Percentiles rank a stretch among this genome's conserved stretches.
These are phyloP conservation scores for Suillus brevipes DNA, from an alignment of 768 basidiomycete genomes.

Conservation along the genomic window DNA sequence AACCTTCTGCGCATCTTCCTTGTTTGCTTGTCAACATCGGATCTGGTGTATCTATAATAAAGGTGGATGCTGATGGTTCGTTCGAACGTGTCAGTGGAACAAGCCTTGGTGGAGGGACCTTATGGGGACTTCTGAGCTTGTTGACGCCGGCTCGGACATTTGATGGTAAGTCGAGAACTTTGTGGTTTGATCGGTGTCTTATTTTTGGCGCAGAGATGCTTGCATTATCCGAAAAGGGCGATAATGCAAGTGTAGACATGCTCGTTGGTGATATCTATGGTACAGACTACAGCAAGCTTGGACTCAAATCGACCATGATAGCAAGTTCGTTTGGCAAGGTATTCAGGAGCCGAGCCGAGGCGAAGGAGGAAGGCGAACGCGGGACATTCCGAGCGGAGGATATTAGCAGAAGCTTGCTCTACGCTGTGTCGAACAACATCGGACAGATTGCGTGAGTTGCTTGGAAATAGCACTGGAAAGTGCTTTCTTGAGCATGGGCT, in stretches of 20 bases:
- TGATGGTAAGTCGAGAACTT: conserved; percentile 70
- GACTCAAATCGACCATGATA: conserved; percentile 96
- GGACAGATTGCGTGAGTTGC: conserved; percentile 96
- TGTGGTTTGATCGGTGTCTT: conserved; percentile 3
- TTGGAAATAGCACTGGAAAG: conserved; percentile 12
- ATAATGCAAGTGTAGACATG: conserved; percentile 96
- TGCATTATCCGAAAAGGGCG: conserved; percentile 87
- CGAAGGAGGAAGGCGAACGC: conserved; percentile 46
- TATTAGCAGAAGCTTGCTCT: conserved; percentile 90
- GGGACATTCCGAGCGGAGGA: conserved; percentile 85
- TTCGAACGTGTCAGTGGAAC: conserved; percentile 98
- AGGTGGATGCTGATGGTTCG: conserved; percentile 91
- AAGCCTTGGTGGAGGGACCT: conserved; percentile 92
- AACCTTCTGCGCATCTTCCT: conserved; percentile 86
- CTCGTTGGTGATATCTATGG: conserved; percentile 99
- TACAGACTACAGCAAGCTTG: conserved; percentile 93
- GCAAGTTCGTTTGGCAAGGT: conserved; percentile 99
- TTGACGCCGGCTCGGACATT: conserved; percentile 94
- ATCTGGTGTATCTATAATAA: conserved; percentile 96
- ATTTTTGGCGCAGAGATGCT: conserved; percentile 78
- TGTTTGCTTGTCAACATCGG: conserved; percentile 98
- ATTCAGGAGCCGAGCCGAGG: conserved; percentile 77
- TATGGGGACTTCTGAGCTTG: conserved; percentile 94
- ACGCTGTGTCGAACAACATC: conserved; percentile 98
- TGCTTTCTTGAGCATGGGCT: conserved; percentile 9